These are phyloP conservation scores for Gracilaria caudata DNA, from an alignment of 23 red algal species.

Conservation along the genomic window DNA sequence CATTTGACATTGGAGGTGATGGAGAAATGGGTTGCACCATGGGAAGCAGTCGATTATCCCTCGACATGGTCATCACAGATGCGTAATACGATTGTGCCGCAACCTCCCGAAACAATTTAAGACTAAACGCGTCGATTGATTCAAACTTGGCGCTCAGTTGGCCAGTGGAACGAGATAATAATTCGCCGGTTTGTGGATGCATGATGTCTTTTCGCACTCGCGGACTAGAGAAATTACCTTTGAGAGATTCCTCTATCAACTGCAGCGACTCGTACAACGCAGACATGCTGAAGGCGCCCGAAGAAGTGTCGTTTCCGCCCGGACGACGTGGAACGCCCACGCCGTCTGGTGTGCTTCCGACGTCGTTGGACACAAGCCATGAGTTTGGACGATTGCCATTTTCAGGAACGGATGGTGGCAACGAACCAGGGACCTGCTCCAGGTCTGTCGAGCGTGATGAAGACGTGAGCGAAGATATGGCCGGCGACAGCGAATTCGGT, in stretches of 20 bases:
- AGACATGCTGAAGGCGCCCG: conserved; percentile 40
- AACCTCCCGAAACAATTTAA: conserved; percentile 11
- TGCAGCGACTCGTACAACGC: conserved; percentile 31
- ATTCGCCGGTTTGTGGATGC: conserved; percentile 58
- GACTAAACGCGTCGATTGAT: conserved; percentile 1
- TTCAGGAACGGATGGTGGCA: not conserved
- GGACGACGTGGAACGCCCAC: conserved; percentile 52
- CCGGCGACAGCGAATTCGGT: not conserved
- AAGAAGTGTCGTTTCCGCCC: conserved; percentile 44
- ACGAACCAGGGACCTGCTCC: not conserved
- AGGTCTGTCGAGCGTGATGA: not conserved
- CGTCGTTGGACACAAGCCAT: conserved; percentile 3
- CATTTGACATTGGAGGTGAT: conserved; percentile 6
- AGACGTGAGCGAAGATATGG: not conserved
- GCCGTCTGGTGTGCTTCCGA: conserved; percentile 35
- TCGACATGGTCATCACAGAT: conserved; percentile 31
- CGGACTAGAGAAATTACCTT: conserved; percentile 48
- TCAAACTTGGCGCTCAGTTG: conserved; percentile 33
- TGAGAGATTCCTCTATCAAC: conserved; percentile 29
- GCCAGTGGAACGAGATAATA: conserved; percentile 48
- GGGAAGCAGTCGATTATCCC: conserved; percentile 27
- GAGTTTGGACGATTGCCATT: not conserved
- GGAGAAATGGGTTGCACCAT: conserved; percentile 9
- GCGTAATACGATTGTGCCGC: conserved; percentile 59
- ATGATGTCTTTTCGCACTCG: conserved; percentile 59